phyloP scores from a whole-genome alignment of 2,329 filamentous ascomycete genomes.

The Arthrobotrys iridis region DNA sequence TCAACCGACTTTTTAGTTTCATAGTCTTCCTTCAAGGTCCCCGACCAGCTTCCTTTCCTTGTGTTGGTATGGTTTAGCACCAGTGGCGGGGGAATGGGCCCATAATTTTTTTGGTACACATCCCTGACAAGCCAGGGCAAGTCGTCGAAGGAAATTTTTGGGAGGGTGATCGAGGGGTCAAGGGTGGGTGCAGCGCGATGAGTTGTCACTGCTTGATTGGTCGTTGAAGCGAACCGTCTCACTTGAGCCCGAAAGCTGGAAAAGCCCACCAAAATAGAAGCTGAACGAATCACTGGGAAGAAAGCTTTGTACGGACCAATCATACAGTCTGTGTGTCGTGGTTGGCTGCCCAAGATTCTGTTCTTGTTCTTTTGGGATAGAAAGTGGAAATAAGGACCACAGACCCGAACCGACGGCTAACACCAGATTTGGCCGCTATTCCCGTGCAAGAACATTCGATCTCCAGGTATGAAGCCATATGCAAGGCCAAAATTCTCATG shows the following conservation, averaged over 20 bases:
- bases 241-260: conserved; percentile 40
- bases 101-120: conserved; percentile 40
- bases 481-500: conserved; percentile 16
- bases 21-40: too few relatives aligned
- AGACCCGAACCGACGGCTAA: conserved; percentile 53
- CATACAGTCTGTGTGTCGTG: conserved; percentile 33
- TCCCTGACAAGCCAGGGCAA: conserved; percentile 37
- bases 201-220: conserved; percentile 55
- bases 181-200: conserved; percentile 55
- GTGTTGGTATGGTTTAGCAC: conserved; percentile 29
- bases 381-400: conserved; percentile 28
- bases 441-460: conserved; percentile 48
- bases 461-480: not conserved
- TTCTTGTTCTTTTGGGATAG: conserved; percentile 21
- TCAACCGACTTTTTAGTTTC: not conserved
- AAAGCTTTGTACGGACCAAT: conserved; percentile 38
- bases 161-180: conserved; percentile 45
- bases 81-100: conserved; percentile 40
- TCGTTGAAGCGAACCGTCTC: conserved; percentile 53
- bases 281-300: conserved; percentile 27
- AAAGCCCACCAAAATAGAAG: conserved; percentile 26
- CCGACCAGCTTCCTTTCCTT: not conserved
- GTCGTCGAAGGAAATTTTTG: conserved; percentile 43
- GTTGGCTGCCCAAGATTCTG: conserved; percentile 36
- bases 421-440: conserved; percentile 51